phyloP scores from a whole-genome alignment of 2,329 filamentous ascomycete species.

The Colletotrichum gigasporum region DNA sequence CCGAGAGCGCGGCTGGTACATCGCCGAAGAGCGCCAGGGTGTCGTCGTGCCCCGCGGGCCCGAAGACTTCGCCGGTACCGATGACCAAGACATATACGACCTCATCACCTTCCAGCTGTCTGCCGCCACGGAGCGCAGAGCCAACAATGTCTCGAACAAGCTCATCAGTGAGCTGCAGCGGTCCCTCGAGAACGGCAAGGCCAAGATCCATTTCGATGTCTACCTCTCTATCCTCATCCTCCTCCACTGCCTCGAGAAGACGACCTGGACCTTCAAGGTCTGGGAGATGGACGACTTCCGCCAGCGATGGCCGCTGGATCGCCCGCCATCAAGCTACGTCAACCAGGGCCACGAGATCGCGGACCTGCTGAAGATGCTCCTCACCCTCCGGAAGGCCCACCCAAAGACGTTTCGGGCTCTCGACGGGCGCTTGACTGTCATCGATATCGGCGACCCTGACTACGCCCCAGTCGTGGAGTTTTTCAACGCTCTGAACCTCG shows the following conservation, averaged over 20 bases:
- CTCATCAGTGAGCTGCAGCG: constrained; percentile 70
- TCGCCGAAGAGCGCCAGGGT: constrained; percentile 57
- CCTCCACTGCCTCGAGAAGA: constrained; percentile 73
- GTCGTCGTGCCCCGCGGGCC: constrained; percentile 55
- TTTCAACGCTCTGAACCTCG: constrained; percentile 65
- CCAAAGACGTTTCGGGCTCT: constrained; percentile 59
- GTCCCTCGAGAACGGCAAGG: constrained; percentile 68
- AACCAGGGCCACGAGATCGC: constrained; percentile 68
- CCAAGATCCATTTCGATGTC: constrained; percentile 67
- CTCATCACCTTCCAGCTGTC: constrained; percentile 72
- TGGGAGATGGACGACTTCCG: constrained; percentile 72
- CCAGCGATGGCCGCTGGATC: constrained; percentile 68
- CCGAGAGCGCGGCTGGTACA: constrained; percentile 69
- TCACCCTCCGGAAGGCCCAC: constrained; percentile 67
- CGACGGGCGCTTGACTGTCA: constrained; percentile 57
- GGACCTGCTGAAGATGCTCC: constrained; percentile 67
- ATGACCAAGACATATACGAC: constrained; percentile 65
- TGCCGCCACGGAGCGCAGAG: constrained; percentile 71
- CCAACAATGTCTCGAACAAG: constrained; percentile 65
- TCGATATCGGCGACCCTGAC: constrained; percentile 55
- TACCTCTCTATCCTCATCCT: constrained; percentile 71
- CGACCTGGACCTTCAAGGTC: constrained; percentile 74
- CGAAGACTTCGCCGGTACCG: constrained; percentile 56
- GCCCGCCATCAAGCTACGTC: constrained; percentile 64
- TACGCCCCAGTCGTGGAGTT: constrained; percentile 51